Conservation (phyloP, 139 green algal genomes). For the Chlorella sp. region DNA sequence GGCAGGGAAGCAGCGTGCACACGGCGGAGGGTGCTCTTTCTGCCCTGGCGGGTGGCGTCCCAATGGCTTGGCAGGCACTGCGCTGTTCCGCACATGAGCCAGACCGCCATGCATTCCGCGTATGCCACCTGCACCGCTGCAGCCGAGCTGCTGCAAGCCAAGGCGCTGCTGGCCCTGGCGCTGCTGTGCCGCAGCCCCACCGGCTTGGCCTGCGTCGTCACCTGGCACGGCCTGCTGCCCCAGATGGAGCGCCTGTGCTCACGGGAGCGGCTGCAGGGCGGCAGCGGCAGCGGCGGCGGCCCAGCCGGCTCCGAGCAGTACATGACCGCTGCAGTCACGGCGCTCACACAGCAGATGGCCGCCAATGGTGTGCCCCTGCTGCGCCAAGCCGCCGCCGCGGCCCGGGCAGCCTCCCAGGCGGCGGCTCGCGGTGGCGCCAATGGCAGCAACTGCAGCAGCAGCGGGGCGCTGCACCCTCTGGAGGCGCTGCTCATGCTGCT, state of each 20-base stretch:
- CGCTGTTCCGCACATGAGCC: not conserved
- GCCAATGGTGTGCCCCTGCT: constrained; percentile 19
- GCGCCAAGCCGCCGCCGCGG: not conserved
- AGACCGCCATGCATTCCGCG: not conserved
- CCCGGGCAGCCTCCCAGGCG: not conserved
- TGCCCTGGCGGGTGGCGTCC: not conserved
- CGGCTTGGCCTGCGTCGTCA: not conserved
- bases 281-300: not conserved
- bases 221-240: constrained; percentile 11
- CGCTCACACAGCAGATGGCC: constrained; percentile 5
- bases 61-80: no score
- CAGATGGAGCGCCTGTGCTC: constrained; percentile 15
- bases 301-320: not conserved
- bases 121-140: not conserved
- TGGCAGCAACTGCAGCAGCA: not conserved
- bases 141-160: constrained; percentile 67
- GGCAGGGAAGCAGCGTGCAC: no score
- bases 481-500: constrained; percentile 75
- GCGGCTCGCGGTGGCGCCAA: no score
- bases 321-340: constrained; percentile 1
- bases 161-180: constrained; percentile 67
- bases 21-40: not conserved
- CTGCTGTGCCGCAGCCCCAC: constrained; percentile 51
- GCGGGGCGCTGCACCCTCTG: constrained; percentile 47
- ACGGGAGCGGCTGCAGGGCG: not conserved